Conservation (phyloP, 148 eudicot genomes). For the Chenopodium quinoa region DNA sequence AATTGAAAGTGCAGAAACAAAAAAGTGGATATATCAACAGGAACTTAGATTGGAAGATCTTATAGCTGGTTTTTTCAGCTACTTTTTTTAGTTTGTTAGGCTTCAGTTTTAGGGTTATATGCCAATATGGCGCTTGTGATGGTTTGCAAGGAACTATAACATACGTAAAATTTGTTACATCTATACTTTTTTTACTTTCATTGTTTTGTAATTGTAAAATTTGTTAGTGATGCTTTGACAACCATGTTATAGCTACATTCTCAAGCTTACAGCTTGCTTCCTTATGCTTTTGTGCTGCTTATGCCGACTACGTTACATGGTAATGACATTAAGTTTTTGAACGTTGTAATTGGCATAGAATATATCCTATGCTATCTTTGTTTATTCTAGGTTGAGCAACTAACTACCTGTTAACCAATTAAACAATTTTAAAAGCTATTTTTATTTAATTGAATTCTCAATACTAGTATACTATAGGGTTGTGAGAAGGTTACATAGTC, state of each 20-base stretch:
- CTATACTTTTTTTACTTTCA: background rate
- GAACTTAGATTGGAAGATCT: conserved; percentile 6
- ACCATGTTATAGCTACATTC: background rate
- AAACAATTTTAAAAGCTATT: too few species aligned
- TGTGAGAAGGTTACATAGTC: too few species aligned
- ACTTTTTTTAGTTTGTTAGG: conserved; percentile 17
- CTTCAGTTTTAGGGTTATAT: conserved; percentile 10
- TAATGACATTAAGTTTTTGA: background rate
- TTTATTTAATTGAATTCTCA: too few species aligned
- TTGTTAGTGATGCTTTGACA: background rate
- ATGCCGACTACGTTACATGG: background rate
- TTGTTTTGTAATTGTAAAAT: background rate
- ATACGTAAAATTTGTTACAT: background rate
- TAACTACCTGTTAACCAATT: too few species aligned
- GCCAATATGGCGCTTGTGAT: conserved; percentile 12
- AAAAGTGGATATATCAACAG: conserved; percentile 5
- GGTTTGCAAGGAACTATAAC: conserved; percentile 20
- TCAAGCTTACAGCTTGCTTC: background rate
- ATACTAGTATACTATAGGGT: too few species aligned
- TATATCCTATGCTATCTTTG: too few species aligned
- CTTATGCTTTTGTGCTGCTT: background rate
- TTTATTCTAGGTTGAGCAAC: too few species aligned
- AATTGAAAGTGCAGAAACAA: background rate
- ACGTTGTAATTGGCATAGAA: background rate
- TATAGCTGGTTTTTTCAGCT: conserved; percentile 8